A percentile compares a stretch with the other conserved stretches of the same genome.
Conservation (phyloP, 768 basidiomycete genomes). For the Fibroporia radiculosa region DNA sequence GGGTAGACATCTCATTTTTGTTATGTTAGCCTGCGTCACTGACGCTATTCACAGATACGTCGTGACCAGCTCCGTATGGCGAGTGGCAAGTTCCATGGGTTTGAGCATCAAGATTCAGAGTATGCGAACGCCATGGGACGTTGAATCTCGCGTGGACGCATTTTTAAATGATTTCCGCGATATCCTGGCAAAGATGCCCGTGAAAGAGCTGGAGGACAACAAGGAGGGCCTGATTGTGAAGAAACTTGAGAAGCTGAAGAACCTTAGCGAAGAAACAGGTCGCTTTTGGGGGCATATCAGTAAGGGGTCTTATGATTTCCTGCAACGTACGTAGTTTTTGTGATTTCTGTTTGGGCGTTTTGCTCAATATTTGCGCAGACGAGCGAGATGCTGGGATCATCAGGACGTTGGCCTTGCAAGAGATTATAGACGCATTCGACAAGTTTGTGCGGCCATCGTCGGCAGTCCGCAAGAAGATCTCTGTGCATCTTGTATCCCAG, state of each 20-base stretch:
- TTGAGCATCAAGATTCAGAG: constrained; percentile 20
- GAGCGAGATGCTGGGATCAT: constrained; percentile 14
- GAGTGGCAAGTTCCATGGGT: constrained; percentile 13
- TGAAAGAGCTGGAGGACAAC: constrained; percentile 2
- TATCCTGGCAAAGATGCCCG: constrained; percentile 9
- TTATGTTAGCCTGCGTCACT: not conserved
- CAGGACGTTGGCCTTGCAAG: constrained; percentile 9
- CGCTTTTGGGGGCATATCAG: constrained; percentile 19
- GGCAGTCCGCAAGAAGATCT: constrained; percentile 16
- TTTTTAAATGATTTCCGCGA: constrained; percentile 15
- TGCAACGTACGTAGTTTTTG: constrained; percentile 14
- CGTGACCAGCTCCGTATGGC: constrained; percentile 5
- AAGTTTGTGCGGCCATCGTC: constrained; percentile 11
- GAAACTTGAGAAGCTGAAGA: constrained; percentile 18
- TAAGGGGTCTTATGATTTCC: constrained; percentile 18
- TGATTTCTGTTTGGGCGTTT: not conserved
- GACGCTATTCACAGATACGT: constrained; percentile 14
- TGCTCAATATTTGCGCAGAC: constrained; percentile 3
- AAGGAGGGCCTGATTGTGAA: constrained; percentile 19
- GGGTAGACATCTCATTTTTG: constrained; percentile 21
- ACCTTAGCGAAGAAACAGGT: constrained; percentile 17
- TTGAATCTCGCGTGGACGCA: constrained; percentile 20
- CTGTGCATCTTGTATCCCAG: constrained; percentile 18
- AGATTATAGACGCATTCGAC: constrained; percentile 15
- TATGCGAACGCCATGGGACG: constrained; percentile 13